phyloP scores from a whole-genome alignment of 225 moss, liverwort and hornwort species.

The Sphagnum tenellum region DNA sequence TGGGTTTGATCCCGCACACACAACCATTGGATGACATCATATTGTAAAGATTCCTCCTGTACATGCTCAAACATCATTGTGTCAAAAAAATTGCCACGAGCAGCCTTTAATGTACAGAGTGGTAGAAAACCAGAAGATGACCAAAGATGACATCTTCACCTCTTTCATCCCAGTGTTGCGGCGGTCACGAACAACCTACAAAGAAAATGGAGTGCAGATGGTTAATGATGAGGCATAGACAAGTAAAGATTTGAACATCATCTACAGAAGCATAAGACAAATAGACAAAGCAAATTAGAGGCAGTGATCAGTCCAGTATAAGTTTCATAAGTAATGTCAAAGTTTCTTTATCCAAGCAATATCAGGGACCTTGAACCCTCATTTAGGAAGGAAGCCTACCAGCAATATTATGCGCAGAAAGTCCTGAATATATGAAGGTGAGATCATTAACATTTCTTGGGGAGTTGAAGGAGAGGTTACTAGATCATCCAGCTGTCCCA shows the following conservation, averaged over 20 bases:
- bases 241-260: neutral
- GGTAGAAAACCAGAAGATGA: neutral
- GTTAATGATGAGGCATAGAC: too few species aligned
- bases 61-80: slow-evolving; percentile 12
- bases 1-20: slow-evolving; percentile 91
- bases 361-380: neutral
- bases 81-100: neutral
- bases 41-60: slow-evolving; percentile 70
- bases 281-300: neutral
- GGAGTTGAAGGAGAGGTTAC: too few species aligned
- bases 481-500: too few species aligned
- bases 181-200: slow-evolving; percentile 81
- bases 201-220: neutral
- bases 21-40: slow-evolving; percentile 96
- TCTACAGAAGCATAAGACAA: neutral
- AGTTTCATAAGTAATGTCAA: neutral
- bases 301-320: neutral
- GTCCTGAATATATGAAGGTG: too few species aligned
- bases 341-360: neutral
- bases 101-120: too few species aligned
- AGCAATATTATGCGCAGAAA: too few species aligned
- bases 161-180: slow-evolving; percentile 70
- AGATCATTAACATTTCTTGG: too few species aligned
- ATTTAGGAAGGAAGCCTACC: neutral
- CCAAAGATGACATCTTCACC: slow-evolving; percentile 5